These are phyloP conservation scores for Infundibulicybe gibba DNA, from an alignment of 768 basidiomycete genomes.

Conservation along the genomic window DNA sequence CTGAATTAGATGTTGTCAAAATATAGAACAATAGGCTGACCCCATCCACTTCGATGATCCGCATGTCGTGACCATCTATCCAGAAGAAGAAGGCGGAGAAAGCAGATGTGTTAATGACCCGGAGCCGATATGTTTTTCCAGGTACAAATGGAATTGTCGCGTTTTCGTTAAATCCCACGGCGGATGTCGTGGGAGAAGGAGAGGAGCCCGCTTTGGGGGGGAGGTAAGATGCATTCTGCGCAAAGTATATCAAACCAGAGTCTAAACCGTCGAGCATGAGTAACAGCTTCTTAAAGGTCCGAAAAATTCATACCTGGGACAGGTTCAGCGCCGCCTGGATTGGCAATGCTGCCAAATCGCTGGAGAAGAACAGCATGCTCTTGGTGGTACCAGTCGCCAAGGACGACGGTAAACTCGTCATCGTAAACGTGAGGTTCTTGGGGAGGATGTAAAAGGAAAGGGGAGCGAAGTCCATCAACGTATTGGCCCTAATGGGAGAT, in stretches of 20 bases:
- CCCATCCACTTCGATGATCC: conserved; percentile 80
- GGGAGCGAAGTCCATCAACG: conserved; percentile 89
- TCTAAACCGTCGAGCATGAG: conserved; percentile 35
- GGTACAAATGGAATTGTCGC: conserved; percentile 80
- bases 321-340: conserved; percentile 86
- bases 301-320: conserved; percentile 57
- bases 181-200: conserved; percentile 44
- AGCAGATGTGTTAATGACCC: conserved; percentile 80
- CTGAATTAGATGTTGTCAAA: neutral
- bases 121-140: conserved; percentile 87
- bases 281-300: neutral
- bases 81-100: conserved; percentile 80
- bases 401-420: conserved; percentile 82
- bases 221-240: conserved; percentile 70
- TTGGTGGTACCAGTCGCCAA: conserved; percentile 92
- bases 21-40: conserved; percentile 36
- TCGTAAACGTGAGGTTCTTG: conserved; percentile 75
- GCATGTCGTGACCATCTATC: conserved; percentile 88
- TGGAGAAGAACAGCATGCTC: conserved; percentile 61
- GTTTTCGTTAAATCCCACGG: conserved; percentile 84
- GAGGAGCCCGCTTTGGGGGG: conserved; percentile 51
- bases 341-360: conserved; percentile 64
- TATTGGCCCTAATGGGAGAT: conserved; percentile 66
- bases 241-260: conserved; percentile 79
- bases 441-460: conserved; percentile 71